A percentile compares a stretch with the other conserved stretches of the same genome.
These are phyloP conservation scores for Penicillium arizonense DNA, from an alignment of 495 filamentous ascomycete species.

Conservation along the genomic window DNA sequence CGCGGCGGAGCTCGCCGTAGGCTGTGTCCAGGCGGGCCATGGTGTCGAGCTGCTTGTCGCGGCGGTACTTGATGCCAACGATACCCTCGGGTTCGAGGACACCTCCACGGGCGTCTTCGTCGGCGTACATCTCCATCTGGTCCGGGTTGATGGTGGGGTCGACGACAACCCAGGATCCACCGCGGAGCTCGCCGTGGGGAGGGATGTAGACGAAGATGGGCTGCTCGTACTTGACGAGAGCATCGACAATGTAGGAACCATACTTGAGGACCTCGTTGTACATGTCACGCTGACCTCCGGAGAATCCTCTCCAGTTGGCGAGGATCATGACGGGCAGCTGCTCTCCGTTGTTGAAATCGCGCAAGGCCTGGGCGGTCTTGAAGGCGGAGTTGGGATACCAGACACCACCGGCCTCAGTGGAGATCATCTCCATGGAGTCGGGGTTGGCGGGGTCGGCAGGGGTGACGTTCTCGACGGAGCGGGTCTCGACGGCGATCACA, in stretches of 20 bases:
- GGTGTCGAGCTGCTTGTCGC: conserved; percentile 95
- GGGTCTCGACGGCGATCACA: conserved; percentile 96
- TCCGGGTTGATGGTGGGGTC: conserved; percentile 97
- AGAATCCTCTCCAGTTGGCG: conserved; percentile 99
- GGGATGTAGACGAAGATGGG: conserved; percentile 99
- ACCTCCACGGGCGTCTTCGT: conserved; percentile 93
- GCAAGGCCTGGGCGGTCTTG: conserved; percentile 98
- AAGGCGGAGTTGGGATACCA: conserved; percentile 99
- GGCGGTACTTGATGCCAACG: conserved; percentile 95
- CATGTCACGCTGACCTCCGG: conserved; percentile 98
- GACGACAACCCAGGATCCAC: conserved; percentile 98
- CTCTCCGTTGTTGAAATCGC: conserved; percentile 98
- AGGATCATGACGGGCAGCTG: conserved; percentile 98
- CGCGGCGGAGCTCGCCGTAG: conserved; percentile 79
- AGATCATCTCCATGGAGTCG: conserved; percentile 93
- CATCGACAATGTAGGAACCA: conserved; percentile 97
- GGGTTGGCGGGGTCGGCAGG: conserved; percentile 98
- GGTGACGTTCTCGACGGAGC: conserved; percentile 93
- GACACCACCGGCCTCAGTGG: conserved; percentile 92
- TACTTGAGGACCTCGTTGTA: conserved; percentile 99
- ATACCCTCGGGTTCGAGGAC: conserved; percentile 98
- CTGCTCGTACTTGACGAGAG: conserved; percentile 96
- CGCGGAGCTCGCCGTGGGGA: conserved; percentile 92
- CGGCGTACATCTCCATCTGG: conserved; percentile 99
- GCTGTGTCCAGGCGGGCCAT: conserved; percentile 90